Evolutionary conservation across 495 filamentous ascomycete genomes (phyloP), one percentile per base, ranked within the genome.

Genomic region (Ramalina intermedia): DNA sequence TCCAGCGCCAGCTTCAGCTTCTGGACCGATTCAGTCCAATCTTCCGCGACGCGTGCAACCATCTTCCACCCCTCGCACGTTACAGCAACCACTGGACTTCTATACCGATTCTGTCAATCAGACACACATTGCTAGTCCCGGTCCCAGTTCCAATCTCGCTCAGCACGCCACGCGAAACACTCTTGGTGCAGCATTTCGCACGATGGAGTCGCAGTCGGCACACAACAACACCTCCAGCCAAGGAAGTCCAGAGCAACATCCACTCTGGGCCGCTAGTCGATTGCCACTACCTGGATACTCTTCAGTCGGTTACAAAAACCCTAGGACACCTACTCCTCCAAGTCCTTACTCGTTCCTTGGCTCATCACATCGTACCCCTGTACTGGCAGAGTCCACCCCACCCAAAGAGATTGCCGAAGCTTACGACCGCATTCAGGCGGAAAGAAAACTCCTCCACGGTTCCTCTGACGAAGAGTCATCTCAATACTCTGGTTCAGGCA

Each of bases 371-470:
- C 27, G 27, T 4, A 8, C 27, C 11, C 11, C 11, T 33, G 27
- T 33, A 33, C 27, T 33, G 27, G 7, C 27, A 12, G 27, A 52
- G 0, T 72, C 69, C 1, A 68, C 66, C 27, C 69, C 71, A 5
- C 69, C 67, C 26, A 56, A 63, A 29, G 71, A 70, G 40, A 50
- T 69, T 1, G 58, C 53, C 16, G 69, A 74, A 50, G 57, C 62
- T 6, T 75, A 76, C 49, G 58, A 63, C 41, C 63, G 63, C 45
- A 72, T 72, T 41, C 60, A 67, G 16, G 69, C 71, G 39, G 69
- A 67, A 20, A 63, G 64, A 17, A 60, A 62, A 17, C 48, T 74
- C 18, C 61, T 63, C 3, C 63, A 73, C 35, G 51, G 61, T 56
- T 49, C 63, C 1, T 44, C 53, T 36, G 53, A 59, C 41, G 49